Conservation (phyloP, 108 stramenopile genomes). For the Nitzschia sp. region DNA sequence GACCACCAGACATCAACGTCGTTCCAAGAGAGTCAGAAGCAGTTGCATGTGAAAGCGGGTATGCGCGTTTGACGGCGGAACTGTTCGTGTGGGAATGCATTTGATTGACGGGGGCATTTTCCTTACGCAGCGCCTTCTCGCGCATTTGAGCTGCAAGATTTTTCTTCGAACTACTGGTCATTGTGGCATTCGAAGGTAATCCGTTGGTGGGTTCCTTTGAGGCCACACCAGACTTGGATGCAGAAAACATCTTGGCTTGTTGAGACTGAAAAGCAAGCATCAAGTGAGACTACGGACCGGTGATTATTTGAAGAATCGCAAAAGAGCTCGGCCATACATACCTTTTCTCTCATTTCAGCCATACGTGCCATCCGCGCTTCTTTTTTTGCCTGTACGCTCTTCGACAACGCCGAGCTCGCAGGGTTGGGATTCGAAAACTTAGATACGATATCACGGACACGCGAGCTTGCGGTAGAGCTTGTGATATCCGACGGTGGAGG, state of each 20-base stretch:
- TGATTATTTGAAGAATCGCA: too few relatives aligned
- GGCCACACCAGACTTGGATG: constrained; percentile 30
- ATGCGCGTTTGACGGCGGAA: not conserved
- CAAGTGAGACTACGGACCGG: not conserved
- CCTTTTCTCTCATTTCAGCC: constrained; percentile 42
- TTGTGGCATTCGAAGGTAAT: constrained; percentile 33
- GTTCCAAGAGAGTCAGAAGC: constrained; percentile 14
- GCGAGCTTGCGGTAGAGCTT: constrained; percentile 1
- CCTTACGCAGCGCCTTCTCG: constrained; percentile 60
- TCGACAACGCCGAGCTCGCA: constrained; percentile 27
- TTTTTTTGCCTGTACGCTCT: constrained; percentile 38
- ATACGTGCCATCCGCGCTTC: constrained; percentile 54
- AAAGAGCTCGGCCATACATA: constrained; percentile 1
- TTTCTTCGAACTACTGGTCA: constrained; percentile 26
- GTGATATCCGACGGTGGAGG: constrained; percentile 22
- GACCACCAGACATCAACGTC: constrained; percentile 13
- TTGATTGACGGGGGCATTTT: constrained; percentile 15
- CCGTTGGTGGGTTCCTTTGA: constrained; percentile 18
- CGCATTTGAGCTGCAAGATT: constrained; percentile 68
- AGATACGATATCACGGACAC: constrained; percentile 33
- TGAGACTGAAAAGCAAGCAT: constrained; percentile 1
- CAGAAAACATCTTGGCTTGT: constrained; percentile 28
- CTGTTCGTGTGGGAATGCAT: constrained; percentile 1
- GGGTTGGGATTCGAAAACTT: constrained; percentile 19
- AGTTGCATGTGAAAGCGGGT: constrained; percentile 8